Evolutionary conservation across 257 asterid genomes (phyloP).

Genomic region (Solanum lycopersicoides): DNA sequence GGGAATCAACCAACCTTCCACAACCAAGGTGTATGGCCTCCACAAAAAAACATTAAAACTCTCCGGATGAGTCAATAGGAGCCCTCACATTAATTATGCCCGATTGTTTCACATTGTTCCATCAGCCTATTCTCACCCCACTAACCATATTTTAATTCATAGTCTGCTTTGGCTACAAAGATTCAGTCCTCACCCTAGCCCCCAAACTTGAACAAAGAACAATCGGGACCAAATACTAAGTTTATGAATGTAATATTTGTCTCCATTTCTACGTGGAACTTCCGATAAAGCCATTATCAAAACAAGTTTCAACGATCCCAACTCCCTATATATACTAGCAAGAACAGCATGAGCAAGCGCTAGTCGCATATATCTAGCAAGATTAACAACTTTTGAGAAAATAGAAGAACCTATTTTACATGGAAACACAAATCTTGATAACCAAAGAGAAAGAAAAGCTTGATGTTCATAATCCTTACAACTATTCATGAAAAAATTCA

Average conservation of each 20-base stretch:
- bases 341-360: background rate
- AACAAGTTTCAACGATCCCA: background rate
- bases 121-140: slow-evolving; percentile 9
- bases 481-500: background rate
- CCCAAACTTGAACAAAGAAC: slow-evolving; percentile 27
- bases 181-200: slow-evolving; percentile 21
- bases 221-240: slow-evolving; percentile 15
- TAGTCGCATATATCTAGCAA: slow-evolving; percentile 15
- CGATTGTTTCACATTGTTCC: background rate
- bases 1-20: slow-evolving; percentile 14
- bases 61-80: slow-evolving; percentile 10
- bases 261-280: background rate
- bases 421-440: background rate
- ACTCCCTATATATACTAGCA: background rate
- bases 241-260: background rate
- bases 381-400: slow-evolving; percentile 8
- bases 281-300: background rate
- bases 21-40: slow-evolving; percentile 16
- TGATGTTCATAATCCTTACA: background rate
- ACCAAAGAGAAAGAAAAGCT: no score
- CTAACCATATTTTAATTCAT: slow-evolving; percentile 1
- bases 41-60: slow-evolving; percentile 5
- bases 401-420: background rate
- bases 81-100: slow-evolving; percentile 12
- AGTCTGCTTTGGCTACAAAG: background rate